Percentiles rank a stretch among this genome's conserved stretches.
phyloP scores from a whole-genome alignment of 2,329 filamentous ascomycete species.

The Pseudogymnoascus sp. region DNA sequence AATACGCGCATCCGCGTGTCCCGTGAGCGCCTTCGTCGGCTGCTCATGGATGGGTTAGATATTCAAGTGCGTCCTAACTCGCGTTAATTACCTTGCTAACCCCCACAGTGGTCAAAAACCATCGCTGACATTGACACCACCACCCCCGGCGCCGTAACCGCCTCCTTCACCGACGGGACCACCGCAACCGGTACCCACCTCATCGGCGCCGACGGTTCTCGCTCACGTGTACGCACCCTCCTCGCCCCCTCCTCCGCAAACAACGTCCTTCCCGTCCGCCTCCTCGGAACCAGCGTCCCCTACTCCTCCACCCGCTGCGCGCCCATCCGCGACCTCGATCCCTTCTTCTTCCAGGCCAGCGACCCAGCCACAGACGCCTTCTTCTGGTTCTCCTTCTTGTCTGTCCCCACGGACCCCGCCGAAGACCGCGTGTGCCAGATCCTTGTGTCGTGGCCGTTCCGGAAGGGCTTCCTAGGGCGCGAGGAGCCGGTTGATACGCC shows the following conservation, averaged over 20 bases:
- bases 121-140: constrained; percentile 28
- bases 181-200: constrained; percentile 35
- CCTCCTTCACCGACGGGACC: constrained; percentile 40
- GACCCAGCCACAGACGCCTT: constrained; percentile 43
- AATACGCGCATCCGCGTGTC: constrained; percentile 40
- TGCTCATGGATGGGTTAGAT: constrained; percentile 39
- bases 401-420: constrained; percentile 34
- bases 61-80: constrained; percentile 32
- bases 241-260: constrained; percentile 30
- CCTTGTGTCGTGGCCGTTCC: constrained; percentile 43
- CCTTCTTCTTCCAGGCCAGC: constrained; percentile 46
- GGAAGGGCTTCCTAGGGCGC: constrained; percentile 28
- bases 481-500: constrained; percentile 34
- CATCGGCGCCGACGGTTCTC: constrained; percentile 43
- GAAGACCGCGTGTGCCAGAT: constrained; percentile 40
- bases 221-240: constrained; percentile 34
- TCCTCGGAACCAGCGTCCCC: constrained; percentile 39
- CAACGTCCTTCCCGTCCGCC: constrained; percentile 37
- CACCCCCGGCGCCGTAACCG: constrained; percentile 30
- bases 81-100: neutral
- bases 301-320: constrained; percentile 35
- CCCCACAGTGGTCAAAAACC: constrained; percentile 33
- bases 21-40: constrained; percentile 36
- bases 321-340: constrained; percentile 39
- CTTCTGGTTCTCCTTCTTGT: constrained; percentile 41